Evolutionary conservation across 2,329 filamentous ascomycete genomes (phyloP).

Genomic region (Chaetoscypha palmicola): DNA sequence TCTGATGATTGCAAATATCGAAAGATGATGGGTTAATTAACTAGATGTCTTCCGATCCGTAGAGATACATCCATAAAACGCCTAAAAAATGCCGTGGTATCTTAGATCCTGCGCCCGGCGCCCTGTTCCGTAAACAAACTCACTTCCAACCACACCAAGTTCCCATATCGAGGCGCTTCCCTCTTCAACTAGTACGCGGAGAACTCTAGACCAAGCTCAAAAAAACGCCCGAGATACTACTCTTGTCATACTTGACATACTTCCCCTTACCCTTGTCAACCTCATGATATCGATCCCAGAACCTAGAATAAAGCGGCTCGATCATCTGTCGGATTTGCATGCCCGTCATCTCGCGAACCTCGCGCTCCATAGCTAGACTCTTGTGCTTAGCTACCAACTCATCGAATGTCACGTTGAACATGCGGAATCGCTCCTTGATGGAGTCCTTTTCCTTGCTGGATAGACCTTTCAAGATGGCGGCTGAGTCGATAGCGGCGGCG

Average conservation of each 20-base stretch:
- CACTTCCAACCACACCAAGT: too few species aligned
- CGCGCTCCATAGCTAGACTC: constrained; percentile 78
- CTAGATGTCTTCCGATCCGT: too few species aligned
- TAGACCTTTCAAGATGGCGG: constrained; percentile 74
- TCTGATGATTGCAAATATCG: too few species aligned
- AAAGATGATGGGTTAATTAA: too few species aligned
- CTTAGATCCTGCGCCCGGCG: too few species aligned
- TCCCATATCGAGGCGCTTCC: too few species aligned
- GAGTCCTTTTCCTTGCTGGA: constrained; percentile 88
- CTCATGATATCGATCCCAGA: constrained; percentile 96
- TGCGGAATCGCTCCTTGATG: constrained; percentile 92
- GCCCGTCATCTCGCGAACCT: constrained; percentile 73
- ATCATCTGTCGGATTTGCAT: constrained; percentile 86
- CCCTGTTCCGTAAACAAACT: too few species aligned
- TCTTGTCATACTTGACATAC: constrained; percentile 96
- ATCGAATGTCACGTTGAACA: constrained; percentile 87
- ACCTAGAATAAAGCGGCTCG: constrained; percentile 87
- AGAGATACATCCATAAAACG: too few species aligned
- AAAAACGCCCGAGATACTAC: constrained; percentile 60
- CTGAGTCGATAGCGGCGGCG: constrained; percentile 61
- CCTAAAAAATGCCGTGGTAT: too few species aligned
- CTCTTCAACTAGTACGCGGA: too few species aligned
- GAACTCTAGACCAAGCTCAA: constrained; percentile 14
- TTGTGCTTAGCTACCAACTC: constrained; percentile 81
- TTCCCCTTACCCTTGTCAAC: constrained; percentile 97